Conservation (phyloP, 306 rosid genomes). For the Rubus idaeus region DNA sequence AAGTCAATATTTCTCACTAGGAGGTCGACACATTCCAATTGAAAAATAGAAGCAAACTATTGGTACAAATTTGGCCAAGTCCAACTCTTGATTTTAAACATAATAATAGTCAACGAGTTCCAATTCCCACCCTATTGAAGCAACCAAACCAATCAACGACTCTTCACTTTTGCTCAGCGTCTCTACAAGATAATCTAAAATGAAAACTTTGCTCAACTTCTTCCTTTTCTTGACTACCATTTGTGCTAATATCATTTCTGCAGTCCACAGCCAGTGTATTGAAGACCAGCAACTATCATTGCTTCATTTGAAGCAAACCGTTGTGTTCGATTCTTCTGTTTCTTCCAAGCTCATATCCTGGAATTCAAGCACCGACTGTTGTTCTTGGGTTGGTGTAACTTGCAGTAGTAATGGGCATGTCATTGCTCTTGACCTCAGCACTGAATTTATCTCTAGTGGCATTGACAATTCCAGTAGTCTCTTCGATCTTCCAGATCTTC, state of each 20-base stretch:
- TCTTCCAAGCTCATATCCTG: background rate
- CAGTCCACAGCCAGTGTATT: background rate
- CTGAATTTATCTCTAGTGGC: background rate
- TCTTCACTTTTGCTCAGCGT: background rate
- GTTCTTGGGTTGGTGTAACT: constrained; percentile 1
- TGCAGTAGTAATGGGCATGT: constrained; percentile 1
- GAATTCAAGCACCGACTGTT: background rate
- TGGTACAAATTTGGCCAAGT: background rate
- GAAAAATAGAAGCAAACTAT: background rate
- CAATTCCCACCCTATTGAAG: background rate
- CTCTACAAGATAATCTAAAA: background rate
- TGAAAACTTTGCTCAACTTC: background rate
- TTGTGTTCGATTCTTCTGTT: background rate
- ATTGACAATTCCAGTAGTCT: background rate
- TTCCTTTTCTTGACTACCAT: background rate
- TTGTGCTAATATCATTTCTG: background rate
- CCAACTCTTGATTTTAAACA: background rate
- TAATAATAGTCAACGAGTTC: too few relatives aligned
- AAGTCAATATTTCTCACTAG: background rate
- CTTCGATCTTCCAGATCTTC: background rate
- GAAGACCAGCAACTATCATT: background rate
- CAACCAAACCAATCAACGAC: background rate
- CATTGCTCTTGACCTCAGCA: background rate
- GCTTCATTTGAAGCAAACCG: background rate
- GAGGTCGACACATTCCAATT: background rate